These are phyloP conservation scores for Oidium heveae DNA, from an alignment of 2,329 filamentous ascomycete species.

Conservation along the genomic window DNA sequence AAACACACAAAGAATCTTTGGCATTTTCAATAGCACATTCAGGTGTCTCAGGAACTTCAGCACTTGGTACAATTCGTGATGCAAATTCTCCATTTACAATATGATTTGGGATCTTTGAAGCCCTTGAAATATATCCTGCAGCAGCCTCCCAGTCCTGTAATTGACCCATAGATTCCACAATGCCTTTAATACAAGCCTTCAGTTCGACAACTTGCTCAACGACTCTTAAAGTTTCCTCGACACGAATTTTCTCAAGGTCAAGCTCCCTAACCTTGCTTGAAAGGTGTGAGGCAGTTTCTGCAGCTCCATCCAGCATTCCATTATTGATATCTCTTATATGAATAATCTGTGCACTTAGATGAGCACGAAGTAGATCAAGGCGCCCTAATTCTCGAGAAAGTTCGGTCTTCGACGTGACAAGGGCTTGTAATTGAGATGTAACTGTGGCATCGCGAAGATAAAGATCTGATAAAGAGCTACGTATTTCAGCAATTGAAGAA, in stretches of 20 bases:
- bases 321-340: slow-evolving; percentile 64
- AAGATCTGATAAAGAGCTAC: slow-evolving; percentile 47
- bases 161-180: slow-evolving; percentile 87
- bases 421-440: slow-evolving; percentile 45
- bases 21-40: slow-evolving; percentile 68
- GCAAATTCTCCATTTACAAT: slow-evolving; percentile 73
- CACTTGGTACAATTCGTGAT: slow-evolving; percentile 75
- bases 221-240: slow-evolving; percentile 71
- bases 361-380: slow-evolving; percentile 69
- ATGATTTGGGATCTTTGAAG: slow-evolving; percentile 52
- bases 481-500: slow-evolving; percentile 53
- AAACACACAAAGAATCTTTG: slow-evolving; percentile 64
- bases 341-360: slow-evolving; percentile 66
- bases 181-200: slow-evolving; percentile 85
- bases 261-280: slow-evolving; percentile 69
- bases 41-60: slow-evolving; percentile 82
- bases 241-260: slow-evolving; percentile 73
- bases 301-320: slow-evolving; percentile 71
- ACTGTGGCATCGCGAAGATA: slow-evolving; percentile 52
- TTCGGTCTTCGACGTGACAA: slow-evolving; percentile 64
- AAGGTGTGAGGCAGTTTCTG: slow-evolving; percentile 62
- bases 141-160: slow-evolving; percentile 98
- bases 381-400: slow-evolving; percentile 67
- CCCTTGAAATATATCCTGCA: slow-evolving; percentile 65
- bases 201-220: slow-evolving; percentile 94